Evolutionary conservation across 371 early-diverging fungal species (phyloP), one percentile per base, ranked within the genome.

Genomic region (Mucor irregularis): DNA sequence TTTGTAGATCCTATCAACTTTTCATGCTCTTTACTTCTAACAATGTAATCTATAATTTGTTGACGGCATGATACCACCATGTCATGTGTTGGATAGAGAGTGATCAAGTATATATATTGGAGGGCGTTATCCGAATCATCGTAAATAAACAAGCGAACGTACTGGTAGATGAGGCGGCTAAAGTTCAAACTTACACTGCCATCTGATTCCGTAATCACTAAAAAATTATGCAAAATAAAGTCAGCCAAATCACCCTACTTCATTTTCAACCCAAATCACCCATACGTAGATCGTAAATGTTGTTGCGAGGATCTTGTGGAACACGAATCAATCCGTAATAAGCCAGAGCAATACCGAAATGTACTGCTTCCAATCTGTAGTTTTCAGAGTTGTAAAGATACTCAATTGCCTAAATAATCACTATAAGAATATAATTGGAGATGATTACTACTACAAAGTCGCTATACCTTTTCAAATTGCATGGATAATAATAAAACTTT

Each of bases 301-400:
- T 19, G 2, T 35, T 49, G 5, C 47, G 26, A 29, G 63, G 58
- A 8, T 69, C 66, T 2, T 79, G 73, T 10, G 94, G 89, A 16
- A 91, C 80, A n/a, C 87, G 80, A 30, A 96, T 72, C 31, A 89
- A 53, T 4, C 95, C 90, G 57, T 87, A 80, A 66, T 90, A 86
- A 0, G 87, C 90, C 61, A 94, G 66, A 1, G 87, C 86, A 40
- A 94, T 86, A 24, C 91, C 94, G 72, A 95, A 88, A 53, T 97
- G 97, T 9, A 96, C 87, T 5, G 93, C 95, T 61, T 98, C 96
- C 14, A 89, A 61, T 24, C 79, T 73, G 53, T 78, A 86, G 4
- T 60, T 65, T 19, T 84, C 86, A 21, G 75, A 68, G 49, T 78
- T 74, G 40, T 80, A 74, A 30, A 94, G 70, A 53, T 87, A 89